These are phyloP conservation scores for Bruguiera gymnorhiza DNA, from an alignment of 345 rosid species.

Conservation along the genomic window DNA sequence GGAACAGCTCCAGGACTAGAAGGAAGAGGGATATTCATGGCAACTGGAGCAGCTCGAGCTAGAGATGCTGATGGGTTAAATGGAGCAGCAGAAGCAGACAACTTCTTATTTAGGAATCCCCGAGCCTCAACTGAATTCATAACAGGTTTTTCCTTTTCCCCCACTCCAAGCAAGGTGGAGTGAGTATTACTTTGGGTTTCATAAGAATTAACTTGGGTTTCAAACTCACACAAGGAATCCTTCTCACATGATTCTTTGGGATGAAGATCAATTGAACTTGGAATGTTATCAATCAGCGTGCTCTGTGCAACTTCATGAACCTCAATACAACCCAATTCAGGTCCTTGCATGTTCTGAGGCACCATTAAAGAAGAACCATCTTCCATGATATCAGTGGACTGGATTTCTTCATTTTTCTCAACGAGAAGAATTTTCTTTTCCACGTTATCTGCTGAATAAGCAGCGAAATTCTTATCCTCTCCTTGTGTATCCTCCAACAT, in stretches of 20 bases:
- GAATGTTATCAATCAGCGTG: slow-evolving; percentile 32
- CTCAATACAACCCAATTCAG: slow-evolving; percentile 33
- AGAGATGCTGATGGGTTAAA: slow-evolving; percentile 71
- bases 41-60: slow-evolving; percentile 55
- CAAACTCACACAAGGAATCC: slow-evolving; percentile 27
- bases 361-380: slow-evolving; percentile 33
- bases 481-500: slow-evolving; percentile 26
- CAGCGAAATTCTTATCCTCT: slow-evolving; percentile 31
- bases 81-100: slow-evolving; percentile 97
- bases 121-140: slow-evolving; percentile 42
- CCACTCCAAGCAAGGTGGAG: slow-evolving; percentile 27
- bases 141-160: slow-evolving; percentile 62
- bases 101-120: slow-evolving; percentile 60
- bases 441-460: slow-evolving; percentile 16
- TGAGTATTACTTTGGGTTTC: slow-evolving; percentile 31
- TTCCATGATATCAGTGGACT: slow-evolving; percentile 39
- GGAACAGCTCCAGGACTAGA: slow-evolving; percentile 55
- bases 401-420: slow-evolving; percentile 40
- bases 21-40: slow-evolving; percentile 60
- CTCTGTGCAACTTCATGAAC: slow-evolving; percentile 35
- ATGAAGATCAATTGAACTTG: slow-evolving; percentile 43
- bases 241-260: slow-evolving; percentile 36
- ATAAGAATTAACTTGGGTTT: slow-evolving; percentile 29
- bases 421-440: slow-evolving; percentile 29
- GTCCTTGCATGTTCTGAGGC: slow-evolving; percentile 25